A percentile compares a stretch with the other conserved stretches of the same genome.
Evolutionary conservation across 2,329 filamentous ascomycete genomes (phyloP).

Genomic region (Dissoconium aciculare): DNA sequence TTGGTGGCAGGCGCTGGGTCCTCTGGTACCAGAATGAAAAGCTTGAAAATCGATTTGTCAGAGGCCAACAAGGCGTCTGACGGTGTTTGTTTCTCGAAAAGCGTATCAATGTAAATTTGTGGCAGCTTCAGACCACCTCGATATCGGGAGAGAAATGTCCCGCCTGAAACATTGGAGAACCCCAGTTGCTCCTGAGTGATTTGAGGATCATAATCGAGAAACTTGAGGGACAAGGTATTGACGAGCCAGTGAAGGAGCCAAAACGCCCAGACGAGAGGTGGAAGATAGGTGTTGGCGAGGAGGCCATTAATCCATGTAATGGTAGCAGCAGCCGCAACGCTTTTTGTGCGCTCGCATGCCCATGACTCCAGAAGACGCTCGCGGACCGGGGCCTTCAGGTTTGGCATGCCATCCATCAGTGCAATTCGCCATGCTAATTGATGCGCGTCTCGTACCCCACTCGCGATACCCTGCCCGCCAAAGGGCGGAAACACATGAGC

Average conservation of each 20-base stretch:
- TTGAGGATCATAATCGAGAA: slow-evolving; percentile 2
- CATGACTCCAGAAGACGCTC: slow-evolving; percentile 3
- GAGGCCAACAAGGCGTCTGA: slow-evolving; percentile 3
- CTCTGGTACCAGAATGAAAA: slow-evolving; percentile 1
- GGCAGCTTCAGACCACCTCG: slow-evolving; percentile 3
- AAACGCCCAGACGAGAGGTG: background rate
- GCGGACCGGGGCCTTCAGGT: background rate
- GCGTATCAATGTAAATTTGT: slow-evolving; percentile 3
- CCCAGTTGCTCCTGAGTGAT: slow-evolving; percentile 1
- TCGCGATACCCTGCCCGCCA: slow-evolving; percentile 30
- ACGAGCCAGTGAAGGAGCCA: slow-evolving; percentile 1
- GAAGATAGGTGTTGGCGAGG: background rate
- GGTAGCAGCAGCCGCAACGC: slow-evolving; percentile 2
- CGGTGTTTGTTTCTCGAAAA: background rate
- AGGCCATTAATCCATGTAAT: slow-evolving; percentile 4
- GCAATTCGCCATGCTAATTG: slow-evolving; percentile 24
- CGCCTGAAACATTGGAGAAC: slow-evolving; percentile 1
- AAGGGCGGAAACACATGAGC: slow-evolving; percentile 41
- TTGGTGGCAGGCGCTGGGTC: background rate
- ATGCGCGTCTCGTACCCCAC: slow-evolving; percentile 28
- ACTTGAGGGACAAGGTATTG: background rate
- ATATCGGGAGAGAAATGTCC: slow-evolving; percentile 2
- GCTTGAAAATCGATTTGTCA: background rate
- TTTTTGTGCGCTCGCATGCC: slow-evolving; percentile 2
- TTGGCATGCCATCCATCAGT: slow-evolving; percentile 1